Evolutionary conservation across 345 rosid species (phyloP), one percentile per base, ranked within the genome.

Genomic region (Salix udensis): DNA sequence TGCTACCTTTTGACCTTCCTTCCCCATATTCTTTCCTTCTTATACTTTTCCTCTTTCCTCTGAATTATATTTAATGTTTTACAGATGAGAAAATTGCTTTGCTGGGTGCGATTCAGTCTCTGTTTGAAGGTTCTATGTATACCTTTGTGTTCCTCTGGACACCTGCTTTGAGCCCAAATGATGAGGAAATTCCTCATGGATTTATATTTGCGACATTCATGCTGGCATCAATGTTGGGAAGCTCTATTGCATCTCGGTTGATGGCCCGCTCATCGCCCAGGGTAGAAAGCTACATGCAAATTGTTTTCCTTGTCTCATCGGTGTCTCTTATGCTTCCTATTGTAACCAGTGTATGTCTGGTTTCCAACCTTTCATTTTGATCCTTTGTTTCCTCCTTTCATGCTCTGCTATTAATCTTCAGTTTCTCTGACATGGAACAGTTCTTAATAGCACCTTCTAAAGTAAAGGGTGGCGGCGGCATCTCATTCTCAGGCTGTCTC

Each of bases 111-210:
- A 95, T 95, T 70, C 98, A 95, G 80, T 95, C 98, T 52, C 85
- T 95, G 67, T 95, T 95, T 84, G 98, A 95, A 86, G 97, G 97
- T 70, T 95, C 98, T 5, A 95, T 95, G 98, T 95, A 95, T 82
- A 95, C 98, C 76, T 95, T 95, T 71, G 98, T 95, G 65, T 95
- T 95, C 89, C 96, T 95, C 24, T 95, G 98, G 98, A 93, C 98
- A 68, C 97, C 97, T 74, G 96, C 97, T 68, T 83, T 95, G 72
- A 91, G 97, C 85, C 97, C 98, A 65, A 90, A 87, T 74, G 92
- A 87, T 1, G 97, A 95, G 84, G 96, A 95, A 1, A 93, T 95
- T 71, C 98, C 98, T 78, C 97, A 95, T 68, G 98, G 97, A 79
- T 95, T 95, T 77, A 92, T 95, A 82, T 95, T 95, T 78, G 97